phyloP scores from a whole-genome alignment of 2,329 filamentous ascomycete species.

The Myriosclerotinia duriaeana region DNA sequence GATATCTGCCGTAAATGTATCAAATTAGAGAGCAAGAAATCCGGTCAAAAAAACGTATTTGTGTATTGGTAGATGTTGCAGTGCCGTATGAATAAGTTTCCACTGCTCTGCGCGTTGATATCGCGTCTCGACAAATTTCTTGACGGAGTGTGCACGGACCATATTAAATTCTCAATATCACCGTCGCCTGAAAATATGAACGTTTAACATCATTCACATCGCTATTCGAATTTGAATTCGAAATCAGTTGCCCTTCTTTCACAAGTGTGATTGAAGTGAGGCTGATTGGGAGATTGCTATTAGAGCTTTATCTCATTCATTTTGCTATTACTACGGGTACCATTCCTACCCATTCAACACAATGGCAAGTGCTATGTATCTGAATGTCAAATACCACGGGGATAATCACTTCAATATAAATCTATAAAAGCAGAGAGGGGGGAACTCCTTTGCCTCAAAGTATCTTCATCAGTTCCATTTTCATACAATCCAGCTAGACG shows the following conservation, averaged over 20 bases:
- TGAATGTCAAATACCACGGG: background rate
- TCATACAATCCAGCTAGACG: too few relatives aligned
- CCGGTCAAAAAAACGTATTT: constrained; percentile 3
- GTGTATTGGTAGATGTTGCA: constrained; percentile 7
- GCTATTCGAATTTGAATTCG: background rate
- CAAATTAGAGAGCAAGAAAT: background rate
- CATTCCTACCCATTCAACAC: background rate
- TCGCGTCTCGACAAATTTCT: constrained; percentile 22
- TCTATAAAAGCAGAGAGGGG: background rate
- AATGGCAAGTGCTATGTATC: background rate
- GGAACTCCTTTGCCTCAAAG: background rate
- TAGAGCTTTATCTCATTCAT: too few relatives aligned
- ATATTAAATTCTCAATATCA: background rate
- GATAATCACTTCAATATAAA: background rate
- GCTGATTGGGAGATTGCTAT: background rate
- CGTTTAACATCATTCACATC: background rate
- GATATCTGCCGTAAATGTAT: background rate
- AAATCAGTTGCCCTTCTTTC: background rate
- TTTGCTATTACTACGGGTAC: background rate
- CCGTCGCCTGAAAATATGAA: background rate
- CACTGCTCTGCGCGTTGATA: constrained; percentile 14
- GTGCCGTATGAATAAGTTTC: constrained; percentile 16
- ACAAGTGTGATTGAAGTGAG: background rate
- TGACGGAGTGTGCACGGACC: constrained; percentile 14
- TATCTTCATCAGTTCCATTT: background rate